Evolutionary conservation across 371 early-diverging fungal species (phyloP), one percentile per base, ranked within the genome.

Genomic region (Sporodiniella umbellata): DNA sequence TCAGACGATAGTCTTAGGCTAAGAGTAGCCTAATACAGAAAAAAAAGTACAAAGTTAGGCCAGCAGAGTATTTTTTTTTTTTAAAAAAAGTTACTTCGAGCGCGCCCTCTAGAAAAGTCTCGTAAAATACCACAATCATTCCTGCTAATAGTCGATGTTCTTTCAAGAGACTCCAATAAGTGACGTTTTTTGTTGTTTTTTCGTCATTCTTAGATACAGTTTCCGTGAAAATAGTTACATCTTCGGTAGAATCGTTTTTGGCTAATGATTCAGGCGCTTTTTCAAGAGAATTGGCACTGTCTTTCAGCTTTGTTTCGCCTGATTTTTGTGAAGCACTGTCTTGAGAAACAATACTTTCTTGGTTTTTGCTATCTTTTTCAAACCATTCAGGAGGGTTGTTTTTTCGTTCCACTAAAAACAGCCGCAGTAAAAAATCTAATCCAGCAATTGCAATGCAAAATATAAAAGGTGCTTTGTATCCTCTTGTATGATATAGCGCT

Each of bases 391-490:
- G 35, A 21, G 53, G 53, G n/a, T 43, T 45, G 37, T 53, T 53
- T 22, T 70, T 58, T 14, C 69, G 65, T 53, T 77, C 78, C 18
- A 77, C 66, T 24, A 77, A 48, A 30, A 69, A 37, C 15, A 72
- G 22, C 24, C 78, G 71, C 18, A 71, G 53, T 14, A 56, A 12
- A 21, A 77, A 55, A 44, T 77, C 86, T 2, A 86, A 24, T 0
- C 51, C 58, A 0, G 83, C 70, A 21, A 90, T 61, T 0, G 61
- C 69, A 22, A 75, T 76, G 19, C 83, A 80, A 46, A 90, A 79
- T 22, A 78, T 71, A 50, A 87, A 87, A 8, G 89, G 87, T 0
- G 84, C 80, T 14, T 66, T 58, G 7, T 71, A 64, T 19, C 86
- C 86, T 42, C 70, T 60, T 5, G 70, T 57, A 43, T 80, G 85